phyloP scores from a whole-genome alignment of 75 land plant genomes.

The Picea glauca region DNA sequence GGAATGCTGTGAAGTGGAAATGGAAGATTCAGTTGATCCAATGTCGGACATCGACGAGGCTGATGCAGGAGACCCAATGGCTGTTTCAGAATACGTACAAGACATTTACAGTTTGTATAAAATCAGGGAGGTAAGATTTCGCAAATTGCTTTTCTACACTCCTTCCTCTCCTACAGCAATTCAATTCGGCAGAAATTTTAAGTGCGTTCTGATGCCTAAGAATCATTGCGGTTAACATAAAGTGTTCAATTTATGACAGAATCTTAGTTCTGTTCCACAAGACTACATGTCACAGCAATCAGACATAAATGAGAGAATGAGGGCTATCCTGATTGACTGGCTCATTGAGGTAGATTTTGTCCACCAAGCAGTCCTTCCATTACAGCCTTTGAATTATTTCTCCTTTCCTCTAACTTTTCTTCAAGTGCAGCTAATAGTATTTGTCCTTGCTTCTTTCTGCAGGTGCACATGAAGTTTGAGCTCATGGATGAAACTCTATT shows the following conservation, averaged over 20 bases:
- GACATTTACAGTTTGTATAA: constrained; percentile 64
- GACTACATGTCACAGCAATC: constrained; percentile 63
- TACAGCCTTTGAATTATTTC: no score
- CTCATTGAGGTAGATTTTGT: constrained; percentile 59
- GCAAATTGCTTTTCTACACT: no score
- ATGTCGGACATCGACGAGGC: constrained; percentile 50
- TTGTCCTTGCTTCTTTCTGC: not conserved
- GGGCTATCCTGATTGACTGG: constrained; percentile 86
- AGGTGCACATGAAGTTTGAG: constrained; percentile 93
- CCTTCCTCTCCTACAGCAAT: no score
- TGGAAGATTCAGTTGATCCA: constrained; percentile 48
- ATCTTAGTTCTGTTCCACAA: constrained; percentile 42
- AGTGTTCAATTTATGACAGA: constrained; percentile 18
- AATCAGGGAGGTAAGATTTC: constrained; percentile 51
- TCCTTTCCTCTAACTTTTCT: no score
- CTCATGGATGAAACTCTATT: constrained; percentile 86
- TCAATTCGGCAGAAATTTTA: not conserved
- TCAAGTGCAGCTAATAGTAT: not conserved
- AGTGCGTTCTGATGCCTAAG: not conserved
- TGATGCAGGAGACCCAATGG: constrained; percentile 60
- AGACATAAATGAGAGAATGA: constrained; percentile 85
- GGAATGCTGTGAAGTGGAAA: constrained; percentile 32
- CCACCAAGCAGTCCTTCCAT: not conserved
- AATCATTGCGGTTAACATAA: not conserved
- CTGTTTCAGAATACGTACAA: constrained; percentile 80